Evolutionary conservation across 1,284 basidiomycete genomes (phyloP), one percentile per base, ranked within the genome.

Genomic region (Apiotrichum laibachii): DNA sequence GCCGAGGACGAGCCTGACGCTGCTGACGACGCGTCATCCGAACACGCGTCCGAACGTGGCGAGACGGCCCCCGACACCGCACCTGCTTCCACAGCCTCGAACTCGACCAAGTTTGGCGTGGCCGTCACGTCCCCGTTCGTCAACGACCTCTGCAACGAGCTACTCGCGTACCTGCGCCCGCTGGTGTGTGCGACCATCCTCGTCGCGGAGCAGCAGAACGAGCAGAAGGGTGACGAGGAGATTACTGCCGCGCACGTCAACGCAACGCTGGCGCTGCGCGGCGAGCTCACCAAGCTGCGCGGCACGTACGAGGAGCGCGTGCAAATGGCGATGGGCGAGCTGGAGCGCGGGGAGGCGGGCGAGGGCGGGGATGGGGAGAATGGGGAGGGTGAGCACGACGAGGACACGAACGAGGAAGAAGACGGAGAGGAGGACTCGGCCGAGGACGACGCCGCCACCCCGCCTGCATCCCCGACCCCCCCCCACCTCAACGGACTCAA

Each of bases 121-220:
- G 26, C 26, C 26, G 26, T 31, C 26, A n/a, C 35, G 10, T 19
- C 65, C 43, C 26, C 3, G 4, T 7, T 31, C 26, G 48, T 71
- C 5, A 44, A 39, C 16, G 52, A 53, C 18, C 59, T 71, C 11
- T 59, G 67, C 40, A 45, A 46, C 26, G 51, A 63, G 33, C 52
- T 71, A 8, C 39, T 67, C 10, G 55, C 47, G 1, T 67, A 60
- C 49, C 59, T 71, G 22, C 53, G 47, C 34, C 60, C 50, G 12
- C 59, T 71, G 7, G 50, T 69, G 2, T 62, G 63, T 21, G 40
- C 55, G 11, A 26, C 64, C 16, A 60, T 68, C 26, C 16, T 63
- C 19, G 21, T 71, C 9, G 69, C 66, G 22, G 66, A 67, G 34
- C 59, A 63, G 33, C 43, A 55, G 19, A 13, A 35, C 13, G 15